Percentiles rank a stretch among this genome's conserved stretches.
Conservation (phyloP, 2,329 filamentous ascomycete species). For the Dactylellina parvicollis region DNA sequence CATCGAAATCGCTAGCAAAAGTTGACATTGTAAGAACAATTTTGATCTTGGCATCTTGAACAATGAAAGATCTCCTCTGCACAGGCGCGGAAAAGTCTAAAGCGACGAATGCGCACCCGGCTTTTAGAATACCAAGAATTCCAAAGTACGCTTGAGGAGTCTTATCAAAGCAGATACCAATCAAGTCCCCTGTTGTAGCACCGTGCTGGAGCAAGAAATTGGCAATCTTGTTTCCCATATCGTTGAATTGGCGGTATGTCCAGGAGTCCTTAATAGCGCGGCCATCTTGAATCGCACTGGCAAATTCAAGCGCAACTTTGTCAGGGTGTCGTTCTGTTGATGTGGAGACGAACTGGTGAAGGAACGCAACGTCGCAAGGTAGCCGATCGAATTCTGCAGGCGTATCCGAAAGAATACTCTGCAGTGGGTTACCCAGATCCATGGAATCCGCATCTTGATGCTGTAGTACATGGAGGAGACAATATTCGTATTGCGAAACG, state of each 20-base stretch:
- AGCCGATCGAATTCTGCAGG: conserved; percentile 71
- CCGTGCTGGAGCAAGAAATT: conserved; percentile 65
- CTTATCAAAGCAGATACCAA: conserved; percentile 85
- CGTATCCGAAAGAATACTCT: conserved; percentile 71
- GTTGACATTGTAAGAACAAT: conserved; percentile 70
- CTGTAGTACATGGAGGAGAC: conserved; percentile 70
- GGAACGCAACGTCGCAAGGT: conserved; percentile 68
- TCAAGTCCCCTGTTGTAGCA: conserved; percentile 69
- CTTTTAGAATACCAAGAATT: conserved; percentile 82
- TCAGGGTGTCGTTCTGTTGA: conserved; percentile 69
- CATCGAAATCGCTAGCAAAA: conserved; percentile 62
- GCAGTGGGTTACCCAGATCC: conserved; percentile 60
- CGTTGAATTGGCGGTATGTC: conserved; percentile 78
- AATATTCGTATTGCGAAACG: conserved; percentile 75
- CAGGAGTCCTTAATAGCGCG: conserved; percentile 67
- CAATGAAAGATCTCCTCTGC: conserved; percentile 79
- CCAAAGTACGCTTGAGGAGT: conserved; percentile 84
- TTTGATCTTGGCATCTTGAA: conserved; percentile 75
- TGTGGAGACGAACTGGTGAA: conserved; percentile 82
- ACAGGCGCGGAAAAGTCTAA: conserved; percentile 78
- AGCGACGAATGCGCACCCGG: conserved; percentile 82
- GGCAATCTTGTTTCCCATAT: conserved; percentile 77
- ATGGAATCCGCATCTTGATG: conserved; percentile 63
- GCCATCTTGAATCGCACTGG: conserved; percentile 67
- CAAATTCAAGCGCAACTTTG: conserved; percentile 79